phyloP scores from a whole-genome alignment of 1,284 basidiomycete genomes.

The Ustilago hordei region DNA sequence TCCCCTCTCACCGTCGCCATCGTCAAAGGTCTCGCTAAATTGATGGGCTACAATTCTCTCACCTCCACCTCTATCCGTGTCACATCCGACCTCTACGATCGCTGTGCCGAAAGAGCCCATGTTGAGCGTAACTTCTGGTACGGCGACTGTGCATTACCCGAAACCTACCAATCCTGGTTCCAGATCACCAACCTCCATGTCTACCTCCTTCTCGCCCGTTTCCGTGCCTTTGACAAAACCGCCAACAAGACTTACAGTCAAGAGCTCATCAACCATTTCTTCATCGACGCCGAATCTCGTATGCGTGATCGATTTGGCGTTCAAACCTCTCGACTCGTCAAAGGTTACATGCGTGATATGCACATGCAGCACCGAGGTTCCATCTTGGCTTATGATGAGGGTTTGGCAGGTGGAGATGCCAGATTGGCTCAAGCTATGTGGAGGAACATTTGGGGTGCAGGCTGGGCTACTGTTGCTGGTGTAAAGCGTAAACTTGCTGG shows the following conservation, averaged over 20 bases:
- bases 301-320: conserved; percentile 82
- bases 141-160: conserved; percentile 82
- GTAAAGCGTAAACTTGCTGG: conserved; percentile 67
- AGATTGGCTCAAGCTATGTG: conserved; percentile 84
- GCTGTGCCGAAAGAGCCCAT: conserved; percentile 72
- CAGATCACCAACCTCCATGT: conserved; percentile 93
- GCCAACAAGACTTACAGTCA: conserved; percentile 79
- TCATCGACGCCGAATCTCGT: conserved; percentile 91
- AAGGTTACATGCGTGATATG: conserved; percentile 87
- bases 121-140: conserved; percentile 66
- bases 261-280: conserved; percentile 93
- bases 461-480: conserved; percentile 71
- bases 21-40: conserved; percentile 70
- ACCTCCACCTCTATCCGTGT: conserved; percentile 73
- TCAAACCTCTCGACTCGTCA: conserved; percentile 81
- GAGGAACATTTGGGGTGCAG: conserved; percentile 83
- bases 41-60: conserved; percentile 74
- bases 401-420: conserved; percentile 72
- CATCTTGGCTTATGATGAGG: conserved; percentile 83
- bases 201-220: conserved; percentile 87
- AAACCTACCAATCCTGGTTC: conserved; percentile 98
- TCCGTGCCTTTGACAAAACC: conserved; percentile 82
- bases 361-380: conserved; percentile 92
- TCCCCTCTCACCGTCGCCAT: conserved; percentile 58
- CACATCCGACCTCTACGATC: conserved; percentile 73